Evolutionary conservation across 768 basidiomycete genomes (phyloP).

Genomic region (Hygrocybe punicea): DNA sequence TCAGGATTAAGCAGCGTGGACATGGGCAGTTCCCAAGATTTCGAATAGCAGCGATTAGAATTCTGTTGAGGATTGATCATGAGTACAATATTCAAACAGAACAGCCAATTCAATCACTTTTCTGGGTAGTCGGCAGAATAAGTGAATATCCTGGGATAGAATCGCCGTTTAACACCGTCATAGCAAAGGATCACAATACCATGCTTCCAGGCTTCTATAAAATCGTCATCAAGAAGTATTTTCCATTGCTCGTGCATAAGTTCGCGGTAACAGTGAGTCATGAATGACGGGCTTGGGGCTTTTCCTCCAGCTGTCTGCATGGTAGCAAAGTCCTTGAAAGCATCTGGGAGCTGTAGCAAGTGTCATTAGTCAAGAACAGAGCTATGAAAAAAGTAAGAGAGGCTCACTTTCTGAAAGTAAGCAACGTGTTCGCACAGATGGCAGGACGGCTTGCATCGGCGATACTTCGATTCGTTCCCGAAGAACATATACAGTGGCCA

Average conservation of each 20-base stretch:
- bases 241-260: conserved; percentile 29
- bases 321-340: conserved; percentile 1
- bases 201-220: conserved; percentile 20
- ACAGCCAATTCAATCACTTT: conserved; percentile 22
- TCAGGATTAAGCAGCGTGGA: conserved; percentile 26
- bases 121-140: conserved; percentile 40
- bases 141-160: conserved; percentile 34
- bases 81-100: conserved; percentile 3
- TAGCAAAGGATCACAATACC: conserved; percentile 29
- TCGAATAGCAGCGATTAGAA: conserved; percentile 20
- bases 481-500: conserved; percentile 33
- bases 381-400: background rate
- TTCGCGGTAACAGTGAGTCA: conserved; percentile 32
- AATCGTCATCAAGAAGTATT: conserved; percentile 9
- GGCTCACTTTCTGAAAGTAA: conserved; percentile 37
- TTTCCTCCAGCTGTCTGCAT: background rate
- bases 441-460: conserved; percentile 23
- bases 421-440: conserved; percentile 36
- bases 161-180: conserved; percentile 26
- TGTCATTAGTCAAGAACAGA: background rate
- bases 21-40: conserved; percentile 24
- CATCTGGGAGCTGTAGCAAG: conserved; percentile 7
- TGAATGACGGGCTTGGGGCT: conserved; percentile 11
- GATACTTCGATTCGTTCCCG: conserved; percentile 39
- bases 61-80: conserved; percentile 9